Evolutionary conservation across 345 rosid species (phyloP).

Genomic region (Moricandia arvensis): DNA sequence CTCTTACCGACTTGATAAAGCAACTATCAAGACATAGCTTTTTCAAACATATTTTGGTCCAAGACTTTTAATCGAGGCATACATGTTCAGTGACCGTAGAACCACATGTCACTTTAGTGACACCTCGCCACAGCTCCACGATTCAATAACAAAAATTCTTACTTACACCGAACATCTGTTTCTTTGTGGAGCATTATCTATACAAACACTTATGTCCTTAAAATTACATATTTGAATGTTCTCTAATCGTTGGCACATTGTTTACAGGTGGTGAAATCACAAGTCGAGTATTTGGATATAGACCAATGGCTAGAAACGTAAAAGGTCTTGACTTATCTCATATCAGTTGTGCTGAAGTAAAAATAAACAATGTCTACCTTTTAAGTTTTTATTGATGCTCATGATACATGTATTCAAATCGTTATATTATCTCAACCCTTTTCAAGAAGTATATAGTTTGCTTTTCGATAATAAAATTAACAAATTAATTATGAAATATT

Average conservation of each 20-base stretch:
- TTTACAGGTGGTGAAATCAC: constrained; percentile 28
- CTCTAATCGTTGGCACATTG: neutral
- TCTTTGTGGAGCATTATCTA: neutral
- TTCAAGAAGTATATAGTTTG: too few relatives aligned
- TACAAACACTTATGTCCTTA: neutral
- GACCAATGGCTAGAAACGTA: neutral
- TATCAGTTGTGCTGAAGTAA: constrained; percentile 41
- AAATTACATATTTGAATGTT: neutral
- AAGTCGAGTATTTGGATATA: constrained; percentile 6
- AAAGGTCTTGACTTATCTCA: constrained; percentile 22
- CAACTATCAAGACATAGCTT: too few relatives aligned
- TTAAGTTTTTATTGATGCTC: neutral
- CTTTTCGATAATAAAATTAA: too few relatives aligned
- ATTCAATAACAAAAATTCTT: too few relatives aligned
- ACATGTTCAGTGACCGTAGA: too few relatives aligned
- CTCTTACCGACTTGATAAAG: too few relatives aligned
- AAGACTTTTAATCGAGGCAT: too few relatives aligned
- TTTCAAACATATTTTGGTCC: too few relatives aligned
- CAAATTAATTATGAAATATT: too few relatives aligned
- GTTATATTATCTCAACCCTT: too few relatives aligned
- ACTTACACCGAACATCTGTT: neutral
- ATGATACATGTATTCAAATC: neutral
- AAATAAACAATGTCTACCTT: neutral
- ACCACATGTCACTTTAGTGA: too few relatives aligned
- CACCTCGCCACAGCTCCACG: too few relatives aligned